Evolutionary conservation across 2,329 filamentous ascomycete genomes (phyloP).

Genomic region (Fusarium acutatum): DNA sequence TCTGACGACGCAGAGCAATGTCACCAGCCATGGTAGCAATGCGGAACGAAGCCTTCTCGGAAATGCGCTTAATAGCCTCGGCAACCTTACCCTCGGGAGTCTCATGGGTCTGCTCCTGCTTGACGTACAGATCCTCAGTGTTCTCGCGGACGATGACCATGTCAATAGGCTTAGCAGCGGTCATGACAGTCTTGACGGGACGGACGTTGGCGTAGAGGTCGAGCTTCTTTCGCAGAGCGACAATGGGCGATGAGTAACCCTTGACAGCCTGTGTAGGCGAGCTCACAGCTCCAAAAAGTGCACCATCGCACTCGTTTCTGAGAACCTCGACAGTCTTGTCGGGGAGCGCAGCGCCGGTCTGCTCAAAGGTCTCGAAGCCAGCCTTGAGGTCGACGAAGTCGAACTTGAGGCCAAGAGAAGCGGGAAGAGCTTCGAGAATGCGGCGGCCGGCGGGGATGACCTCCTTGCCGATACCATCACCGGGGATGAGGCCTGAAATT

Average conservation of each 20-base stretch:
- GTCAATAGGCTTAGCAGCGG: conserved; percentile 77
- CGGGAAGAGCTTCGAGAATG: conserved; percentile 89
- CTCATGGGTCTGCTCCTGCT: conserved; percentile 88
- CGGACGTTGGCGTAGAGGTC: conserved; percentile 97
- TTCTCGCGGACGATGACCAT: conserved; percentile 99
- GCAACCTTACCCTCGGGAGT: conserved; percentile 83
- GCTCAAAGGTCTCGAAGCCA: conserved; percentile 92
- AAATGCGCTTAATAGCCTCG: conserved; percentile 98
- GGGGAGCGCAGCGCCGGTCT: conserved; percentile 86
- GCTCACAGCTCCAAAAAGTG: conserved; percentile 94
- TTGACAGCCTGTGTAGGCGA: conserved; percentile 89
- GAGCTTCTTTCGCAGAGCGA: conserved; percentile 93
- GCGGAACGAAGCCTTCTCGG: conserved; percentile 81
- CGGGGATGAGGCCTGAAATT: conserved; percentile 84
- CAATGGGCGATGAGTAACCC: conserved; percentile 96
- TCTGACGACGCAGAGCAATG: conserved; percentile 87
- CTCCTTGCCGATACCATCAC: conserved; percentile 97
- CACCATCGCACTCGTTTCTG: conserved; percentile 91
- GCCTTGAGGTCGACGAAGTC: conserved; percentile 93
- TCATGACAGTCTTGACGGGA: conserved; percentile 85
- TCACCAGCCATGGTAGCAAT: conserved; percentile 95
- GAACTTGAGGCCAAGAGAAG: conserved; percentile 93
- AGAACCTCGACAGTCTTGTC: conserved; percentile 91
- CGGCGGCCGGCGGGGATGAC: conserved; percentile 95
- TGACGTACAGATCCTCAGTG: conserved; percentile 98